Evolutionary conservation across 768 basidiomycete genomes (phyloP), one percentile per base, ranked within the genome.

Genomic region (Suillus weaverae): DNA sequence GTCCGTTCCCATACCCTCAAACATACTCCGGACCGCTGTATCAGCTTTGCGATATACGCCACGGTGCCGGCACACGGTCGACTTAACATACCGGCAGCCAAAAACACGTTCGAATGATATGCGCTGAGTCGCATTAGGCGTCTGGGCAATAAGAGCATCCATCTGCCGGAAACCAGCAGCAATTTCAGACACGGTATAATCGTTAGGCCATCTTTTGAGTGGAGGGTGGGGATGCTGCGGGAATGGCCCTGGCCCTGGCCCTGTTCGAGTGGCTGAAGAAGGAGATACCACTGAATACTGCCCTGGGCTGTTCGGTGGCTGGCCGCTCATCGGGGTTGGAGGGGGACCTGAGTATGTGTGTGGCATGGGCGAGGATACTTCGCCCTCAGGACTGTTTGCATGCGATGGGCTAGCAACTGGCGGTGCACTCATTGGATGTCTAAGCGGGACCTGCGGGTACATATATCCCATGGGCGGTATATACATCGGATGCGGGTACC

Each of bases 131-230:
- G 85, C 79, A 73, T 79, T 67, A 76, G 81, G 48, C 64, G 70
- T 71, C 60, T 75, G 70, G 0, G 70, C 67, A 10, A 77, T 76
- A 48, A 82, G 67, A n/a, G 62, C 22, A 61, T 81, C 79, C 80
- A 83, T 84, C 46, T 83, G 75, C 43, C 79, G 81, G 73, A 91
- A 89, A 2, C 89, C 89, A 1, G 74, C 71, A 1, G 87, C 82
- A 63, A 90, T 79, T 71, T 90, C 89, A 59, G 81, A 82, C 26
- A 91, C 89, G 10, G 86, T 86, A 72, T 88, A 89, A 75, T 90
- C 89, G 70, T 90, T 89, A 41, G 89, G 89, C 89, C 89, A 91
- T 16, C 88, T 85, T 71, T 89, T 90, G 35, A 88, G 77, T 3
- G 87, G 86, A 2, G 87, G 86, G 67, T 87, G 86, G 0, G 86